phyloP scores from a whole-genome alignment of 2,329 filamentous ascomycete genomes.

The Penicillium sp. region DNA sequence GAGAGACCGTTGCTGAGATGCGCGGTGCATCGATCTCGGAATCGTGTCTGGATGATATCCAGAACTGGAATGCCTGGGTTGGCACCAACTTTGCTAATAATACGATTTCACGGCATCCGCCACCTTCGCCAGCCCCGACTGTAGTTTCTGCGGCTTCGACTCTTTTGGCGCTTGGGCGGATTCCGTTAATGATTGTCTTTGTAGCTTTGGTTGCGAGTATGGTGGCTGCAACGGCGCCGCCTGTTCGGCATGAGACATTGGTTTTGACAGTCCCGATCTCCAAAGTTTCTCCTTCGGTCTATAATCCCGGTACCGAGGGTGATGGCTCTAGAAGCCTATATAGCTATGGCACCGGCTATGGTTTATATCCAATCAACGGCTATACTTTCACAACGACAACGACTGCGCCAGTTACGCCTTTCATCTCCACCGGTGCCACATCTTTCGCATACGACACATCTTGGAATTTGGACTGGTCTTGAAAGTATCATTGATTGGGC shows the following conservation, averaged over 20 bases:
- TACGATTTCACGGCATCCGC: background rate
- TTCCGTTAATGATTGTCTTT: slow-evolving; percentile 2
- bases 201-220: slow-evolving; percentile 8
- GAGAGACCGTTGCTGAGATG: slow-evolving; percentile 4
- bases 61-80: slow-evolving; percentile 13
- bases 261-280: background rate
- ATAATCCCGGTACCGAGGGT: background rate
- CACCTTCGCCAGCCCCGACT: background rate
- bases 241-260: background rate
- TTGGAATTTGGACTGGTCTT: background rate
- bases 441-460: background rate
- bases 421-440: background rate
- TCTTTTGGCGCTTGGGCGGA: background rate
- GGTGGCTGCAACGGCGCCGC: background rate
- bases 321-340: background rate
- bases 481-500: background rate
- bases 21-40: slow-evolving; percentile 3
- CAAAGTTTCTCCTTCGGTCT: background rate
- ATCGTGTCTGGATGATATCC: background rate
- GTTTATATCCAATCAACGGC: background rate
- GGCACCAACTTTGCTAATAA: slow-evolving; percentile 6
- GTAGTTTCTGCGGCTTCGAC: slow-evolving; percentile 2
- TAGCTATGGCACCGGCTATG: background rate
- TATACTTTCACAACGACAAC: background rate
- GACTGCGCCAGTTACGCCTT: background rate